Percentiles rank a stretch among this genome's conserved stretches.
phyloP scores from a whole-genome alignment of 179 eudicot genomes.

The Silene vulgaris region DNA sequence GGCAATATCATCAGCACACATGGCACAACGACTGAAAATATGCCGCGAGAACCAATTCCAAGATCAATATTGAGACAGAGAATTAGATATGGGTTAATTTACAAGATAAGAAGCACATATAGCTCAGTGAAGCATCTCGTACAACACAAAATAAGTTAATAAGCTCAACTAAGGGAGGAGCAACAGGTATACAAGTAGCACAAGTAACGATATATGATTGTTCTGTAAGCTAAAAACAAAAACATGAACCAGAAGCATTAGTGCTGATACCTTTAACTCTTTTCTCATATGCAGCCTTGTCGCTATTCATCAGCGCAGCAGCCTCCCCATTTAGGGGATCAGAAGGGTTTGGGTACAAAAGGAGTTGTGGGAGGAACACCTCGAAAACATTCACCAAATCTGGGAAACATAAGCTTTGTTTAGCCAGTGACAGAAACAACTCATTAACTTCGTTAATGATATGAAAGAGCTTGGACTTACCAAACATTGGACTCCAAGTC shows the following conservation, averaged over 20 bases:
- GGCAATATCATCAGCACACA: too few relatives aligned
- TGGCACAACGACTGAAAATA: too few relatives aligned
- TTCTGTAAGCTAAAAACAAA: not conserved
- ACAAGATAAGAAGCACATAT: not conserved
- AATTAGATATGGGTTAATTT: too few relatives aligned
- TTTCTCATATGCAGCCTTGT: slow-evolving; percentile 49
- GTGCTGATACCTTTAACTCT: slow-evolving; percentile 54
- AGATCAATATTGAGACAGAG: too few relatives aligned
- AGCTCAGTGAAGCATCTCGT: not conserved
- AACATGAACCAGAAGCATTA: not conserved
- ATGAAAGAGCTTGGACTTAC: slow-evolving; percentile 26
- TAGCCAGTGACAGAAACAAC: slow-evolving; percentile 12
- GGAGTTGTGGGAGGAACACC: slow-evolving; percentile 75
- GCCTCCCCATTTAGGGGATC: slow-evolving; percentile 71
- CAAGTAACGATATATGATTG: too few relatives aligned
- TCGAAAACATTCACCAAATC: slow-evolving; percentile 67
- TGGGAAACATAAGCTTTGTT: slow-evolving; percentile 23
- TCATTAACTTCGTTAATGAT: slow-evolving; percentile 9
- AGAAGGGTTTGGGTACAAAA: slow-evolving; percentile 65
- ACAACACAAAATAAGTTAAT: not conserved
- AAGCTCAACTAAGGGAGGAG: too few relatives aligned
- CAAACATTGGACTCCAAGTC: slow-evolving; percentile 77
- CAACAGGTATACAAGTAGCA: too few relatives aligned
- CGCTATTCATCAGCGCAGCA: slow-evolving; percentile 67
- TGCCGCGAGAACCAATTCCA: too few relatives aligned